Base-by-base conservation (phyloP, 768 basidiomycete genomes). In the Mycena latifolia region DNA sequence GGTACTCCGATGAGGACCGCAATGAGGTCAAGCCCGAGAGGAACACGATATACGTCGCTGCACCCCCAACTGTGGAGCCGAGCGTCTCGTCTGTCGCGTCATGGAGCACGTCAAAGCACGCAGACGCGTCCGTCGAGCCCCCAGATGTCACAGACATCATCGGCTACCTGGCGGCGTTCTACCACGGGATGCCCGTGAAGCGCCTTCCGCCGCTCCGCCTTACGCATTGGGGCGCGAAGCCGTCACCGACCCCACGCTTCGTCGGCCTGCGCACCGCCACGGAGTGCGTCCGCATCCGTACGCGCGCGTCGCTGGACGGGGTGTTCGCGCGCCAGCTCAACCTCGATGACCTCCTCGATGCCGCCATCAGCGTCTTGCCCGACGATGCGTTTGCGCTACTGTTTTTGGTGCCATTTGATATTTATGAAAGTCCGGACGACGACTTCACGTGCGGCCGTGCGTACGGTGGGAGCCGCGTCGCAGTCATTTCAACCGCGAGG, bases 401-500 rank as follows among this genome's bases (percentile, higher is more conserved):
- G 14, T 55, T 81, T 4, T 63, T 81, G 33, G 78, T 81, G 14
- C 67, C 77, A 7, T 77, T 77, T 41, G 80, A 81, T 53, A 71
- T 81, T 1, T 79, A 75, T 47, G 80, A 81, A 55, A 71, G 72
- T 55, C 73, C 76, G 2, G 76, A 81, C 11, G 78, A 81, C 58
- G 73, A 72, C 22, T 81, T 81, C 65, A 75, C 76, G 6, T 79
- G 79, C 61, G 80, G 79, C n/a, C 77, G 80, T 29, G 80, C 80
- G 9, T 81, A 81, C 62, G 80, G 80, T 11, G 80, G 76, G 4
- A 78, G 77, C 60, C 76, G 80, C 11, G 76, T 81, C n/a, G 78
- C 80, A 10, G 78, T 81, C 47, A 71, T 81, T 33, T 79, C 78
- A 5, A 77, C 74, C 6, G 77, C 80, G 2, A 69, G 69, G 68